Evolutionary conservation across 106 monocot species (phyloP).

Genomic region (Triglochin maritima): DNA sequence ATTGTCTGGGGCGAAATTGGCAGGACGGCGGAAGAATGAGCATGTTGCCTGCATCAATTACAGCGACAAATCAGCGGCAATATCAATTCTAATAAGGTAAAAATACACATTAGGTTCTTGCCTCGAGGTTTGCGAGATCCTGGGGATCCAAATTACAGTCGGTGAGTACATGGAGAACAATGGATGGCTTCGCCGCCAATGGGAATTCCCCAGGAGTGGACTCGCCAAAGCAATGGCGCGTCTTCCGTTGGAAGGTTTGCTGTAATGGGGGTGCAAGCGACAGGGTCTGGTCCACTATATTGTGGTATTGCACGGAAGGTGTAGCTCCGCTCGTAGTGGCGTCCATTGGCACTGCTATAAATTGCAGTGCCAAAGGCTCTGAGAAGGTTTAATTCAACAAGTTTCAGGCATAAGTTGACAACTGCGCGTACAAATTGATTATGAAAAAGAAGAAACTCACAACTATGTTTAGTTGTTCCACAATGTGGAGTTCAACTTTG

Average conservation of each 20-base stretch:
- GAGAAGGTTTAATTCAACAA: neutral
- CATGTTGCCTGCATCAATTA: slow-evolving; percentile 72
- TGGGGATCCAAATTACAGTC: slow-evolving; percentile 71
- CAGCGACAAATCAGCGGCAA: slow-evolving; percentile 34
- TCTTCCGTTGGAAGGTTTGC: slow-evolving; percentile 54
- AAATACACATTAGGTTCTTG: slow-evolving; percentile 35
- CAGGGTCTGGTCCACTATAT: slow-evolving; percentile 65
- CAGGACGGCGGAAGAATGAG: slow-evolving; percentile 78
- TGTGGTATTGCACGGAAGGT: slow-evolving; percentile 60
- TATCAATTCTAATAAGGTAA: slow-evolving; percentile 28
- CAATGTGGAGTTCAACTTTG: neutral
- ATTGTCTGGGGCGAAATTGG: slow-evolving; percentile 71
- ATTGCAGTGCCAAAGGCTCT: slow-evolving; percentile 19
- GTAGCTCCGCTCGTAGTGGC: slow-evolving; percentile 59
- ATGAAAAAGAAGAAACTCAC: slow-evolving; percentile 1
- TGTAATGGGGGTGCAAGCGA: slow-evolving; percentile 59
- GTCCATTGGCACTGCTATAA: slow-evolving; percentile 60
- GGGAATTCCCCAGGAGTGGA: slow-evolving; percentile 88
- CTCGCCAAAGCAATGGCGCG: slow-evolving; percentile 80
- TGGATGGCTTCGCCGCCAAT: slow-evolving; percentile 73
- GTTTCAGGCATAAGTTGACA: neutral
- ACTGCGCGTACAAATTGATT: neutral
- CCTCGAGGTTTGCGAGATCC: slow-evolving; percentile 90
- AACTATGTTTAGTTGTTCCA: neutral
- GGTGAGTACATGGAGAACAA: slow-evolving; percentile 91